A percentile compares a stretch with the other conserved stretches of the same genome.
phyloP scores from a whole-genome alignment of 2,329 filamentous ascomycete genomes.

The Dothiorella sarmentorum region DNA sequence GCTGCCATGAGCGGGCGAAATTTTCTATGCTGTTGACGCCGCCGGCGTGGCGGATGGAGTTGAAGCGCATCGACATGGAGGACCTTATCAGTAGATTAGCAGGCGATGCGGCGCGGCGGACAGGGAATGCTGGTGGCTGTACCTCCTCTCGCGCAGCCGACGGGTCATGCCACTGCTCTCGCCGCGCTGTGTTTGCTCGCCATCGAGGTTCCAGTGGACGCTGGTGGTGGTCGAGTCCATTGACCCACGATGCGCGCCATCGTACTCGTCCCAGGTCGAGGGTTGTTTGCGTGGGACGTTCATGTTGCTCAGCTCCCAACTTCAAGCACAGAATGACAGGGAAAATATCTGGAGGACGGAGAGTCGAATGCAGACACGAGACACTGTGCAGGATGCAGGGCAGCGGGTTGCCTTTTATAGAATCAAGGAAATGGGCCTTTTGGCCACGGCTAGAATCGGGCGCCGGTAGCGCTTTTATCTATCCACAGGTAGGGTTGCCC shows the following conservation, averaged over 20 bases:
- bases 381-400: too few species aligned
- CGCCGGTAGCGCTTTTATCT: constrained; percentile 16
- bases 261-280: constrained; percentile 46
- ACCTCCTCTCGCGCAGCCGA: constrained; percentile 38
- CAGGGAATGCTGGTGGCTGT: background rate
- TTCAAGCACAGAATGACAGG: background rate
- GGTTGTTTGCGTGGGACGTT: constrained; percentile 41
- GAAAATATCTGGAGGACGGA: background rate
- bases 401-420: constrained; percentile 2
- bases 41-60: constrained; percentile 64
- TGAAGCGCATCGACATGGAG: constrained; percentile 50
- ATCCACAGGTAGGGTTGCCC: background rate
- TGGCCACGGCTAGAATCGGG: constrained; percentile 13
- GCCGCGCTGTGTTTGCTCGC: constrained; percentile 22
- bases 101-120: background rate
- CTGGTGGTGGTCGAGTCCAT: constrained; percentile 36
- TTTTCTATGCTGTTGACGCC: constrained; percentile 93
- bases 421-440: constrained; percentile 2
- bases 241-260: constrained; percentile 41
- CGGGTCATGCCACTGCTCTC: constrained; percentile 27
- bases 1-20: constrained; percentile 88
- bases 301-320: constrained; percentile 25
- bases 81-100: constrained; percentile 32
- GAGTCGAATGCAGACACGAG: too few species aligned
- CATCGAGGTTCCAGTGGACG: constrained; percentile 39